Percentiles rank a stretch among this genome's conserved stretches.
Conservation (phyloP, 176 grass and related monocot species). For the Chloris gayana region DNA sequence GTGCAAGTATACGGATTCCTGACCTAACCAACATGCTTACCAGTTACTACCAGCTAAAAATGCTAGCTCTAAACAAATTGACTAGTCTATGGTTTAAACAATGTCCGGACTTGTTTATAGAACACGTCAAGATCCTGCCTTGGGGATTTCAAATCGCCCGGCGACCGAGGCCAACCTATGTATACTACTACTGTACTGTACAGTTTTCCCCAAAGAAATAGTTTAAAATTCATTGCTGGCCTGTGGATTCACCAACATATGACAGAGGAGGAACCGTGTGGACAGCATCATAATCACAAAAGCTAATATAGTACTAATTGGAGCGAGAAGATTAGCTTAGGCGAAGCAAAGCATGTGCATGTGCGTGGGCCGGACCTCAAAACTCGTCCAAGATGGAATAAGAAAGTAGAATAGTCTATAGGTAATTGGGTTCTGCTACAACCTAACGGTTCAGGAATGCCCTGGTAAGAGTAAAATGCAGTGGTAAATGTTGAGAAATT, state of each 20-base stretch:
- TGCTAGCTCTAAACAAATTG: not conserved
- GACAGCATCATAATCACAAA: constrained; percentile 18
- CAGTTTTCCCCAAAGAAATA: not conserved
- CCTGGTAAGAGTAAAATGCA: not conserved
- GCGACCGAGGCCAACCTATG: not conserved
- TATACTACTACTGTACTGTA: not conserved
- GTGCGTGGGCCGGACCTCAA: constrained; percentile 28
- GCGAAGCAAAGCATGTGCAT: constrained; percentile 25
- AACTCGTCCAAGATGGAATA: not conserved
- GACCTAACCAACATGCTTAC: not conserved
- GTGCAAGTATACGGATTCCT: not conserved
- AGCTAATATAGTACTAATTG: not conserved
- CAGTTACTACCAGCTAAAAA: not conserved
- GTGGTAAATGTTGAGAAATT: not conserved
- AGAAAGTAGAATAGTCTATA: not conserved
- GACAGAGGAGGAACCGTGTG: not conserved
- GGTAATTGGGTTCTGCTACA: not conserved
- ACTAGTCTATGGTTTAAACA: not conserved
- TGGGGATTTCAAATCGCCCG: constrained; percentile 11
- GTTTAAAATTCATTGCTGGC: not conserved
- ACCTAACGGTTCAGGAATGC: not conserved
- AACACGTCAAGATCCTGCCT: constrained; percentile 19
- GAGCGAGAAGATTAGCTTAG: constrained; percentile 1
- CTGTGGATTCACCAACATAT: not conserved
- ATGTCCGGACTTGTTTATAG: not conserved